phyloP scores from a whole-genome alignment of 2,329 filamentous ascomycete species.

The Fusarium anguioides region DNA sequence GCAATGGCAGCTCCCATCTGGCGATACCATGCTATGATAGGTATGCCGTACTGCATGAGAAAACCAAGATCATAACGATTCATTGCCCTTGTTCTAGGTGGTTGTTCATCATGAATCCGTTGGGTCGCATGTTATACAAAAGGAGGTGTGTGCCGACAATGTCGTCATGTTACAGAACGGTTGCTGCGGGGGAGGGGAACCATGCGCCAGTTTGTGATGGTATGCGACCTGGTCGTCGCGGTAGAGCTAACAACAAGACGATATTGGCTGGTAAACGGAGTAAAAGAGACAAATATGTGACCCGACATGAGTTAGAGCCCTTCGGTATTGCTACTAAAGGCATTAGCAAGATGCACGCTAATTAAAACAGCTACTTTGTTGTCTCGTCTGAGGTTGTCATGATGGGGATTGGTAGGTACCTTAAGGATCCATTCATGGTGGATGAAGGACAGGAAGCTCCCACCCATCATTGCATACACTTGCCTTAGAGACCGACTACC shows the following conservation, averaged over 20 bases:
- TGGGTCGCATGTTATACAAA: constrained; percentile 1
- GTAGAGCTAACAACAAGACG: constrained; percentile 8
- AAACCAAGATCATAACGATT: background rate
- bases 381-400: constrained; percentile 29
- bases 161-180: constrained; percentile 42
- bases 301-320: constrained; percentile 6
- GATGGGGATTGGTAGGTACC: no score
- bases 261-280: constrained; percentile 23
- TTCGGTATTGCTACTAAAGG: constrained; percentile 1
- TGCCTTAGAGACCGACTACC: background rate
- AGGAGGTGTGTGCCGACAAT: constrained; percentile 36
- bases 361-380: constrained; percentile 11
- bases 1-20: background rate
- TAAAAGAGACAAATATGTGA: constrained; percentile 14
- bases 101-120: background rate
- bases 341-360: constrained; percentile 2
- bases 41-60: background rate
- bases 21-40: background rate
- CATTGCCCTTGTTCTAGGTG: background rate
- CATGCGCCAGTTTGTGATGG: constrained; percentile 26
- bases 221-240: constrained; percentile 18
- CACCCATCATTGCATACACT: background rate
- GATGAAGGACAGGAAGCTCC: constrained; percentile 23
- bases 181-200: constrained; percentile 35
- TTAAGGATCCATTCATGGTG: constrained; percentile 6